Evolutionary conservation across 2,329 filamentous ascomycete genomes (phyloP).

Genomic region (Cladosporium sp.): DNA sequence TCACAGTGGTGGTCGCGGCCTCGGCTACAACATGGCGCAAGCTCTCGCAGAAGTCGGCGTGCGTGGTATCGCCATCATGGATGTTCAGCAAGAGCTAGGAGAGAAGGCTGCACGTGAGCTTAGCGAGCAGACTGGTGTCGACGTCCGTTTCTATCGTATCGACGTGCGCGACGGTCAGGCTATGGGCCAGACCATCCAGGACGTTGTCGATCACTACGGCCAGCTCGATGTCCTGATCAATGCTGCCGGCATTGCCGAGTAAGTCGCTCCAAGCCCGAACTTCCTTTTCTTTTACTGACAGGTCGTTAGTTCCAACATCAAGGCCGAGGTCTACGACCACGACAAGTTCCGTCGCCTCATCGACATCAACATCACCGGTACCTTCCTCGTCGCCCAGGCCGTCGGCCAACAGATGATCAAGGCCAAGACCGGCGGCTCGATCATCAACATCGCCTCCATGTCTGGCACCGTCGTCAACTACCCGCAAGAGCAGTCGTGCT

Average conservation of each 20-base stretch:
- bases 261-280: conserved; percentile 26
- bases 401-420: conserved; percentile 59
- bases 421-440: conserved; percentile 65
- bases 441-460: conserved; percentile 71
- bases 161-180: conserved; percentile 69
- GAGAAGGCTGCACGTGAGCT: conserved; percentile 66
- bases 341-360: conserved; percentile 74
- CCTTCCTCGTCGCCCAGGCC: conserved; percentile 69
- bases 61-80: conserved; percentile 69
- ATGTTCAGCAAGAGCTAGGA: conserved; percentile 71
- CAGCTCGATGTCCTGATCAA: conserved; percentile 73
- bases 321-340: conserved; percentile 71
- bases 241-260: conserved; percentile 74
- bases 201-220: conserved; percentile 63
- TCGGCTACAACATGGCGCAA: conserved; percentile 75
- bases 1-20: conserved; percentile 65
- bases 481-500: conserved; percentile 73
- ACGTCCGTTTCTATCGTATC: conserved; percentile 73
- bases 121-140: conserved; percentile 67
- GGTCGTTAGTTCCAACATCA: conserved; percentile 65
- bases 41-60: conserved; percentile 73
- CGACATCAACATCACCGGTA: conserved; percentile 77
- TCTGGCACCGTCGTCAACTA: conserved; percentile 43
- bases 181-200: conserved; percentile 65
- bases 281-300: conserved; percentile 9